Conservation (phyloP, 768 basidiomycete species). For the Boletus sp. region DNA sequence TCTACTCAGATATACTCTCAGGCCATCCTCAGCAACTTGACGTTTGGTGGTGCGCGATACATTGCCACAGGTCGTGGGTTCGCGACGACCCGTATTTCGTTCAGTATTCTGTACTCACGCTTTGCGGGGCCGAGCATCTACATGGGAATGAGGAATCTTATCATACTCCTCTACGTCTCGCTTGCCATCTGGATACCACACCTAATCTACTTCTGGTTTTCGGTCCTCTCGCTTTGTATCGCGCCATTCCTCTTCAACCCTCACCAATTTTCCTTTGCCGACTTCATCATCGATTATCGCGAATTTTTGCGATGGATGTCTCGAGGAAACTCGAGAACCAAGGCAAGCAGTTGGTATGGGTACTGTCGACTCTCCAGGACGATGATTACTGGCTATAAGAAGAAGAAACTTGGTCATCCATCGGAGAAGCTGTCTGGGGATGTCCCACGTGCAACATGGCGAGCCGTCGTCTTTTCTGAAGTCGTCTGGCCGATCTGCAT, state of each 20-base stretch:
- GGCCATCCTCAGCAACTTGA: slow-evolving; percentile 93
- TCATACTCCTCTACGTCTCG: slow-evolving; percentile 87
- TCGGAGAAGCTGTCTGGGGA: slow-evolving; percentile 97
- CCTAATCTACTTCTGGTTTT: slow-evolving; percentile 99
- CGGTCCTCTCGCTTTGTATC: slow-evolving; percentile 89
- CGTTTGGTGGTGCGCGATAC: slow-evolving; percentile 97
- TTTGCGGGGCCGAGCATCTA: slow-evolving; percentile 99
- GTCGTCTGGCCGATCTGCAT: slow-evolving; percentile 76
- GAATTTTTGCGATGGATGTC: slow-evolving; percentile 99
- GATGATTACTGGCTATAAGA: slow-evolving; percentile 98
- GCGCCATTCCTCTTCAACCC: slow-evolving; percentile 99
- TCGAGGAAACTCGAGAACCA: slow-evolving; percentile 92
- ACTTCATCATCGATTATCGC: slow-evolving; percentile 98
- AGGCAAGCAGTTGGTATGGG: slow-evolving; percentile 98
- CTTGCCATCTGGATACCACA: slow-evolving; percentile 91
- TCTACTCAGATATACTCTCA: slow-evolving; percentile 98
- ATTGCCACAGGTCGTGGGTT: slow-evolving; percentile 99
- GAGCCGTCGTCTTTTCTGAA: slow-evolving; percentile 77
- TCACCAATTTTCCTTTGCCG: slow-evolving; percentile 96
- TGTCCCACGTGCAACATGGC: slow-evolving; percentile 88
- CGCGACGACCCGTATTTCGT: slow-evolving; percentile 93
- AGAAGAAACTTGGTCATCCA: slow-evolving; percentile 96
- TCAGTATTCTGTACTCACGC: slow-evolving; percentile 95
- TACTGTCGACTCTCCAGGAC: slow-evolving; percentile 97
- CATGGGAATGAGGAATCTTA: slow-evolving; percentile 92